Evolutionary conservation across 257 asterid species (phyloP).

Genomic region (Solanum okadae): DNA sequence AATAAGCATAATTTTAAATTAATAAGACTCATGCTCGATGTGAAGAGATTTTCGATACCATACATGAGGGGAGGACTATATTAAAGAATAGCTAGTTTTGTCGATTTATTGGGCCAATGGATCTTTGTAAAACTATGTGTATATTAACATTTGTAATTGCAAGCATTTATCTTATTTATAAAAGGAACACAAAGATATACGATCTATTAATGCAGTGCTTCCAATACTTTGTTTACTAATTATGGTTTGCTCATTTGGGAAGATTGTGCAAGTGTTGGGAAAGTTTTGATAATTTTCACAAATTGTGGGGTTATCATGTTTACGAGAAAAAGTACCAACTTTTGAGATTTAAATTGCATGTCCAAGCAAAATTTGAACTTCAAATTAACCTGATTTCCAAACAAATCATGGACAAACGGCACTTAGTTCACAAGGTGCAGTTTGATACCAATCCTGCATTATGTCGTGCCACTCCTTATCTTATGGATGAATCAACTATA

Average conservation of each 20-base stretch:
- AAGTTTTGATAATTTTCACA: background rate
- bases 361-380: background rate
- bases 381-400: background rate
- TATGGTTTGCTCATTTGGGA: background rate
- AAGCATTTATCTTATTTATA: background rate
- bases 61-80: background rate
- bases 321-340: background rate
- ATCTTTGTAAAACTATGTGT: background rate
- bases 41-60: background rate
- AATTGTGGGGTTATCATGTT: background rate
- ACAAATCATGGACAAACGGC: background rate
- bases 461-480: background rate
- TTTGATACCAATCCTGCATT: background rate
- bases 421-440: background rate
- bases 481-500: background rate
- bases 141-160: background rate
- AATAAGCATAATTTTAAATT: background rate
- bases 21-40: background rate
- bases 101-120: background rate
- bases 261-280: background rate
- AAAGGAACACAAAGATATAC: background rate
- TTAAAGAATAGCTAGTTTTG: background rate
- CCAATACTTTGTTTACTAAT: background rate
- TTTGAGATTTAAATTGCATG: background rate
- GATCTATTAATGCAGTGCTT: background rate